Evolutionary conservation across 1,139 yeast genomes (phyloP).

Genomic region (Geotrichum fermentans): DNA sequence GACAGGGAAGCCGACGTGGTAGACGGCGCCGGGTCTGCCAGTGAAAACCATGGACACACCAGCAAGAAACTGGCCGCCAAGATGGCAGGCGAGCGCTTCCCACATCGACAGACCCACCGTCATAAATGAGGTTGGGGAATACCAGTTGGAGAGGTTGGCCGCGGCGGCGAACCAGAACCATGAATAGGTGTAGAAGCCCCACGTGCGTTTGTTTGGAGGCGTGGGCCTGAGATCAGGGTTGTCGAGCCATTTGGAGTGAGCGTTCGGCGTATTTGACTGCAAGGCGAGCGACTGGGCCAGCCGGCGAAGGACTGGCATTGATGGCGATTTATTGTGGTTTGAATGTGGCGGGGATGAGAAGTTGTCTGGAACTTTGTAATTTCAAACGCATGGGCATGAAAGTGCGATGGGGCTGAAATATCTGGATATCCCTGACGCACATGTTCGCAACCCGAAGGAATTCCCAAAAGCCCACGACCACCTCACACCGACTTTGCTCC

Average conservation of each 20-base stretch:
- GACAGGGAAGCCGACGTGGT: constrained; percentile 76
- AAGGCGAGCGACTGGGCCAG: neutral
- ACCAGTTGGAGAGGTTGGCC: constrained; percentile 33
- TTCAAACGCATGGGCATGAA: too few relatives aligned
- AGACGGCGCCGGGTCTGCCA: constrained; percentile 67
- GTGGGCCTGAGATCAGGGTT: constrained; percentile 25
- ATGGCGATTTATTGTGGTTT: neutral
- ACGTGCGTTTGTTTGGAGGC: constrained; percentile 23
- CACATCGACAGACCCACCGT: constrained; percentile 30
- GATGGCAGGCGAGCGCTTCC: constrained; percentile 29
- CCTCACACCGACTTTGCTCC: too few relatives aligned
- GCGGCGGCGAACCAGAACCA: constrained; percentile 28
- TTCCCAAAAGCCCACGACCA: too few relatives aligned
- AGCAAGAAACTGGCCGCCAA: constrained; percentile 54
- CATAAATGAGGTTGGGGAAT: constrained; percentile 30
- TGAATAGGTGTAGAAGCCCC: constrained; percentile 27
- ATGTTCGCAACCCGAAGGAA: too few relatives aligned
- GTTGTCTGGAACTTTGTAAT: too few relatives aligned
- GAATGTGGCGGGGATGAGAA: too few relatives aligned
- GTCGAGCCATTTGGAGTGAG: constrained; percentile 13
- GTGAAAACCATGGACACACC: constrained; percentile 59
- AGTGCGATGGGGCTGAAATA: too few relatives aligned
- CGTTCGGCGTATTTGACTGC: neutral
- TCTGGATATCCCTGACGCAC: too few relatives aligned
- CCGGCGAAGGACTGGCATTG: neutral